phyloP scores from a whole-genome alignment of 768 basidiomycete genomes.

The Naganishia vishniacii region DNA sequence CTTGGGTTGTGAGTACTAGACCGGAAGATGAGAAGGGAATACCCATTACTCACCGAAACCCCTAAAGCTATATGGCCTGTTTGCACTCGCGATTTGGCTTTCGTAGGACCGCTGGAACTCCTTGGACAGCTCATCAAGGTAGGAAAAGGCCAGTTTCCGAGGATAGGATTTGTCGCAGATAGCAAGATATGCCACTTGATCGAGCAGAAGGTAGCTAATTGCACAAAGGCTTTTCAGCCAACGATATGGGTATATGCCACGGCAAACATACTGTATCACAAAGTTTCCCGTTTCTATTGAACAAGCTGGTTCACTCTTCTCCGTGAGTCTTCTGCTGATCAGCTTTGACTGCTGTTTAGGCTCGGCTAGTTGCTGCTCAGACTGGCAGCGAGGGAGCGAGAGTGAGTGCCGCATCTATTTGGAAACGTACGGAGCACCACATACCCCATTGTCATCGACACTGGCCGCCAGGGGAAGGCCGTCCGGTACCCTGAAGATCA shows the following conservation, averaged over 20 bases:
- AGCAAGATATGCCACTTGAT: slow-evolving; percentile 90
- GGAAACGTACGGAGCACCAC: slow-evolving; percentile 29
- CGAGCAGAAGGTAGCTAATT: slow-evolving; percentile 84
- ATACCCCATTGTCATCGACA: slow-evolving; percentile 93
- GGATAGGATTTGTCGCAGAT: slow-evolving; percentile 97
- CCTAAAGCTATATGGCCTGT: slow-evolving; percentile 98
- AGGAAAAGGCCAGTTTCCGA: slow-evolving; percentile 93
- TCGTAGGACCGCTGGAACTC: slow-evolving; percentile 92
- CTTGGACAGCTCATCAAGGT: slow-evolving; percentile 91
- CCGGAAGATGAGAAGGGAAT: background rate
- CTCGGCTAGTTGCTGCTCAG: slow-evolving; percentile 81
- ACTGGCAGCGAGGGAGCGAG: background rate
- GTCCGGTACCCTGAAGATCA: slow-evolving; percentile 47
- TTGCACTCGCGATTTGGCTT: slow-evolving; percentile 79
- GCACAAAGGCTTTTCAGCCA: background rate
- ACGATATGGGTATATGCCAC: background rate
- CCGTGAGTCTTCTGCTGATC: slow-evolving; percentile 86
- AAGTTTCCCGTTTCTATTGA: slow-evolving; percentile 93
- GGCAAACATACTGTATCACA: slow-evolving; percentile 82
- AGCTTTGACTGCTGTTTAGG: slow-evolving; percentile 98
- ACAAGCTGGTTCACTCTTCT: slow-evolving; percentile 89
- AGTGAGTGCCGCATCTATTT: too few relatives aligned
- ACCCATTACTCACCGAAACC: slow-evolving; percentile 89
- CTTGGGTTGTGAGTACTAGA: background rate
- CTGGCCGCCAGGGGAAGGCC: slow-evolving; percentile 81